These are phyloP conservation scores for Boletus rubescentipes DNA, from an alignment of 768 basidiomycete species.

Conservation along the genomic window DNA sequence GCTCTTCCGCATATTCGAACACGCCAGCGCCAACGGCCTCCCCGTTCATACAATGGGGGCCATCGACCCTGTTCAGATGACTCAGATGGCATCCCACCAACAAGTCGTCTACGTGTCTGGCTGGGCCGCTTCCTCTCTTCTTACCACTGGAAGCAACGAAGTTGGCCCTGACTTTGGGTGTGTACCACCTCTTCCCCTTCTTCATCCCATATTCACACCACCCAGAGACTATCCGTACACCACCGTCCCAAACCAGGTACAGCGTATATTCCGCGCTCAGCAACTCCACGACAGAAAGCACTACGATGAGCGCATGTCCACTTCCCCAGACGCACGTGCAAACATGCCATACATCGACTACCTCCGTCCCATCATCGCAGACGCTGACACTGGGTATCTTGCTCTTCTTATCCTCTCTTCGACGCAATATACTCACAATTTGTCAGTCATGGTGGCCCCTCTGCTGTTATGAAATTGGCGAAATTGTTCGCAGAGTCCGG, in stretches of 20 bases:
- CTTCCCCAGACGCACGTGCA: constrained; percentile 59
- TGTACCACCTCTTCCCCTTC: constrained; percentile 1
- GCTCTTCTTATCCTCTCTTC: not conserved
- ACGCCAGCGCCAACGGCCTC: constrained; percentile 57
- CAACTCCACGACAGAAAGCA: constrained; percentile 92
- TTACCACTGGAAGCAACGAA: constrained; percentile 90
- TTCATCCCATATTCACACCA: constrained; percentile 1
- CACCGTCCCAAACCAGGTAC: constrained; percentile 94
- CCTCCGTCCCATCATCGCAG: constrained; percentile 89
- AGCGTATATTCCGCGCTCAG: constrained; percentile 88
- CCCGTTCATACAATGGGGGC: constrained; percentile 93
- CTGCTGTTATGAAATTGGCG: constrained; percentile 90
- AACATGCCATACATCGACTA: constrained; percentile 84
- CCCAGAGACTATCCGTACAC: constrained; percentile 91
- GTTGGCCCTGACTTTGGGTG: constrained; percentile 90
- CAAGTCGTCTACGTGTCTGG: constrained; percentile 92
- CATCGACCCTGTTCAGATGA: constrained; percentile 93
- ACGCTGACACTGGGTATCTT: constrained; percentile 87
- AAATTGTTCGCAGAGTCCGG: constrained; percentile 97
- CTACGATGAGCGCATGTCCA: constrained; percentile 78
- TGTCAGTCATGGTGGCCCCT: constrained; percentile 84
- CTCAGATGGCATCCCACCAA: constrained; percentile 86
- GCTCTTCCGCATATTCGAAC: constrained; percentile 65
- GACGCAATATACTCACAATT: constrained; percentile 7
- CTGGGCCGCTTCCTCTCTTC: constrained; percentile 83